phyloP scores from a whole-genome alignment of 2,329 filamentous ascomycete species.

The Sarocladium strictum region DNA sequence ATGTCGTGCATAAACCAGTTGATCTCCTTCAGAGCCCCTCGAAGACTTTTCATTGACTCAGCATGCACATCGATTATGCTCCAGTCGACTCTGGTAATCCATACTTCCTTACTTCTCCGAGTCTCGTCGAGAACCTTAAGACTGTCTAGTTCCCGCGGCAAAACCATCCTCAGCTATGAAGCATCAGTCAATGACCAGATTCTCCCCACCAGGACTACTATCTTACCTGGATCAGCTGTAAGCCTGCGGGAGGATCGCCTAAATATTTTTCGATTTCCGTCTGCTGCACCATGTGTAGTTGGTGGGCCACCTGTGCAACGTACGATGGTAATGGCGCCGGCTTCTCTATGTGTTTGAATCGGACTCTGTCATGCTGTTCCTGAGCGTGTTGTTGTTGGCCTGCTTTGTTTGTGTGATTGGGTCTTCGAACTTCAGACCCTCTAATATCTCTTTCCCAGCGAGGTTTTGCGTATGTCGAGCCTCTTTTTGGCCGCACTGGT shows the following conservation, averaged over 20 bases:
- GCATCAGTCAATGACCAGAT: background rate
- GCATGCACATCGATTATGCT: slow-evolving; percentile 17
- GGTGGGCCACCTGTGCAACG: background rate
- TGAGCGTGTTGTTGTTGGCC: too few species aligned
- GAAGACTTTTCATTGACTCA: slow-evolving; percentile 15
- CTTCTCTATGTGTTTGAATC: background rate
- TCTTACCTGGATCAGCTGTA: slow-evolving; percentile 18
- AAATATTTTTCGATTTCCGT: background rate
- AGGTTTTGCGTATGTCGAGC: too few species aligned
- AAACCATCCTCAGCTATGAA: background rate
- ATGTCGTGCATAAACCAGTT: slow-evolving; percentile 28
- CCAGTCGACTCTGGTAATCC: slow-evolving; percentile 21
- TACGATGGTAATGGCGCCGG: background rate
- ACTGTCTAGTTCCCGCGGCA: slow-evolving; percentile 17
- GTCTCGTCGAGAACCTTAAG: slow-evolving; percentile 20
- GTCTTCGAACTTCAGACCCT: too few species aligned
- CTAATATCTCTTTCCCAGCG: too few species aligned
- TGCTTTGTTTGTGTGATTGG: too few species aligned
- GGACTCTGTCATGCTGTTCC: background rate
- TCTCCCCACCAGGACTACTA: background rate
- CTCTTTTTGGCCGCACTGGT: too few species aligned
- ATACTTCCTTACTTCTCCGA: slow-evolving; percentile 22
- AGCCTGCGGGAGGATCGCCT: background rate
- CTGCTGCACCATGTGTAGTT: background rate
- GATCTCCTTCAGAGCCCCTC: slow-evolving; percentile 21